Evolutionary conservation across 371 early-diverging fungal species (phyloP), one percentile per base, ranked within the genome.

Genomic region (Actinomortierella ambigua): DNA sequence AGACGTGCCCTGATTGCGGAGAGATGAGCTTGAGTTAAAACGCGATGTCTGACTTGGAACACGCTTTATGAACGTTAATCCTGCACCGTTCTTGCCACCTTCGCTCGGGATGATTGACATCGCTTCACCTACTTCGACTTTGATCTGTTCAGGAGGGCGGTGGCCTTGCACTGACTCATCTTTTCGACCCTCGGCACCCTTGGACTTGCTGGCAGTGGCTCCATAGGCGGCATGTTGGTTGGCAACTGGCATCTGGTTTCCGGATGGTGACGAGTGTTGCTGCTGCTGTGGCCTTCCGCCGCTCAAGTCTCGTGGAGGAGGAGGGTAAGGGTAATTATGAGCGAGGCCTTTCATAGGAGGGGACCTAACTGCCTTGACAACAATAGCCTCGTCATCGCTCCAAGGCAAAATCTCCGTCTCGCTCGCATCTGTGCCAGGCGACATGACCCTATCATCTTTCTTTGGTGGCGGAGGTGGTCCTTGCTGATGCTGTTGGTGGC

Each of bases 331-430:
- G 11, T 11, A 11, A 34, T 11, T 11, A 34, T 34, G 34, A 34
- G 34, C 34, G 11, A 34, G 4, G 34, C 68, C 75, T 1, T 56
- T 63, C 34, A 34, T 34, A 4, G 73, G 73, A 17, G 73, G 73
- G 3, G 75, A 73, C 13, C 75, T 67, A 18, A 73, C 24, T 0
- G 75, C 75, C 39, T 63, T 66, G 20, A 55, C 59, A 7, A 73
- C 75, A 57, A 73, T 73, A 17, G 75, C 75, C 27, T 73, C 75
- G 42, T 73, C 75, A 24, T 73, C 75, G 26, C 75, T 73, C 75
- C 75, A 73, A 18, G 75, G 47, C 20, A 67, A 29, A 29, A 73
- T 67, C 42, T 66, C 75, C 2, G 75, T 73, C 0, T 73, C 75
- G 17, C 57, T 48, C 43, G 66, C 75, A 18, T 67, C 63, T 39